These are phyloP conservation scores for Vitis hybrid DNA, from an alignment of 177 flowering plant species.

Conservation along the genomic window DNA sequence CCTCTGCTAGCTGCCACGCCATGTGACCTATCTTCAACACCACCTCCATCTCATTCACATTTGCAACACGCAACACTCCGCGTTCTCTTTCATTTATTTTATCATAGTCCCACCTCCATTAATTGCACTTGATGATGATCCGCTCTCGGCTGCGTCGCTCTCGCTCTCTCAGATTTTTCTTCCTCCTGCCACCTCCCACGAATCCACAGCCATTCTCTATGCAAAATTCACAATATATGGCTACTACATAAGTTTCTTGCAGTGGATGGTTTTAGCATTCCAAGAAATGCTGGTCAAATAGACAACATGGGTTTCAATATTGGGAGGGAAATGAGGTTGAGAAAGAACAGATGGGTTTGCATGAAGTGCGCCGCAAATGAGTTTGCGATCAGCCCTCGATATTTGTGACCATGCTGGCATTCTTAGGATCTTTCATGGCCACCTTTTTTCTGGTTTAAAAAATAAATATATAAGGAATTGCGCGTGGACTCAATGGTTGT, in stretches of 20 bases:
- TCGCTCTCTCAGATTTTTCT: slow-evolving; percentile 9
- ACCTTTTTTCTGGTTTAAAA: background rate
- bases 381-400: background rate
- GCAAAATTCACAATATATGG: background rate
- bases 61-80: too few relatives aligned
- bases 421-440: background rate
- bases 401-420: slow-evolving; percentile 4
- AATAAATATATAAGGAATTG: slow-evolving; percentile 1
- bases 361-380: slow-evolving; percentile 33
- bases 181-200: slow-evolving; percentile 16
- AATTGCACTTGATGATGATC: slow-evolving; percentile 18
- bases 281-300: background rate
- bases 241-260: background rate
- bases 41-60: background rate
- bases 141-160: slow-evolving; percentile 22
- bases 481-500: background rate
- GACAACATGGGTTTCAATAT: background rate
- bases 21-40: background rate
- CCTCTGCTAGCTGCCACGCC: slow-evolving; percentile 1
- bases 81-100: background rate
- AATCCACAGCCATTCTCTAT: background rate
- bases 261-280: background rate
- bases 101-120: background rate
- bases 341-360: slow-evolving; percentile 4
- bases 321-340: background rate